Evolutionary conservation across 805 yeast species (phyloP), one percentile per base, ranked within the genome.

Genomic region (Huiozyma sinensis): DNA sequence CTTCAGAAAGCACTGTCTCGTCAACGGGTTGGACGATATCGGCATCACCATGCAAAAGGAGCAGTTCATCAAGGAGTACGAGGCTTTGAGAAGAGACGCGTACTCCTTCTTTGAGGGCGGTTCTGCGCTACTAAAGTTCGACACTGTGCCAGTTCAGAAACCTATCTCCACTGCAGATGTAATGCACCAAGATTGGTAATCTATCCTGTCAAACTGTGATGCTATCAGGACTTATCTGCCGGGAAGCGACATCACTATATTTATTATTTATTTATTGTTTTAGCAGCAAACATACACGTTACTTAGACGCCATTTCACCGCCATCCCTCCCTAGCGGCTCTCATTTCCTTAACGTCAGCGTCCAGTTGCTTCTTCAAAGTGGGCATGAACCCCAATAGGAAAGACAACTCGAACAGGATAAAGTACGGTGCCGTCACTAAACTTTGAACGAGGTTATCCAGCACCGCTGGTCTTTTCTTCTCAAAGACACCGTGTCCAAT

Each of bases 71-170:
- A 45, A 63, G 43, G 73, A 77, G 54, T 92, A 79, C 58, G 98
- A 92, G 71, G 75, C 67, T 24, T 66, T 68, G 50, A 84, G 98
- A 75, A 79, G 75, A 61, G 79, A 74, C 43, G 79, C 71, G 61
- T 92, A 85, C 64, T 86, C 96, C 8, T 92, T 94, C 79, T 76
- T 89, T 61, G 97, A 89, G 71, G 88, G 90, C 51, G 95, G 95
- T 39, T 76, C 92, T 28, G 74, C 74, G 50, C 68, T 81, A 47
- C 66, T 82, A 41, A 41, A 41, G 31, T 41, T 41, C 30, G 44
- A 45, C 7, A 35, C 42, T 28, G 44, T 47, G 41, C 40, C 36
- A 39, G 32, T 35, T 8, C 41, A 38, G 24, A 49, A 42, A 27
- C 38, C 35, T 10, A 40, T 46, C 12, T 36, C 45, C 11, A 36